Base-by-base conservation (phyloP, 148 eudicot species). In the Diospyros lotus region DNA sequence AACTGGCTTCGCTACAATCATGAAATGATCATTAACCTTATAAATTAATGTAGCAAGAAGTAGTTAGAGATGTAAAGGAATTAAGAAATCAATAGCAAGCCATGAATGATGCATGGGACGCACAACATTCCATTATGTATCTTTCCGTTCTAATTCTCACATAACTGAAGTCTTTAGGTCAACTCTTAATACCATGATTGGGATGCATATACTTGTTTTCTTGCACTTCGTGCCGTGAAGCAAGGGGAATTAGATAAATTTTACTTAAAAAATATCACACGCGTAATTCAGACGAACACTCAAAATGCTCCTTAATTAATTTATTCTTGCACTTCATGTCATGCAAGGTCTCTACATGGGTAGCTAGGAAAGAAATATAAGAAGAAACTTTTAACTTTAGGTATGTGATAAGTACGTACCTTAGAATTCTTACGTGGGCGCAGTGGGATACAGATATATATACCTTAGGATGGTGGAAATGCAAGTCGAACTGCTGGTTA, bases 81-180 rank as follows among this genome's bases (percentile, higher is more conserved):
- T 28, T 28, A 28, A 28, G 28, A 28, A 28, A 28, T 28, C 28
- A 28, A 28, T 28, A 28, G 28, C 28, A 28, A 28, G 28, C 28
- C 28, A 28, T 28, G 28, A 28, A 66, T 6, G 43, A 9, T 68
- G n/a, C 38, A 68, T 18, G 71, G 38, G 44, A 62, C 48, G 14
- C 43, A 68, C 56, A 51, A 68, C 71, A 51, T 68, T 18, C 71
- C 58, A n/a, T 69, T 68, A 4, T 62, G 72, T 39, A 51, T 39
- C 17, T 11, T 69, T 28, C 8, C 17, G 51, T 68, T 2, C 0
- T 5, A 69, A 11, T 69, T 39, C 9, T 52, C 1, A 53, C 12
- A 52, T 69, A 52, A 51, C 53, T 52, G 52, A 28, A 68, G 58
- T 38, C 52, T 69, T 69, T 39, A 53, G 45, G 72, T 52, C 44